Evolutionary conservation across 495 filamentous ascomycete genomes (phyloP), one percentile per base, ranked within the genome.

Genomic region (Thermochaetoides thermophila): DNA sequence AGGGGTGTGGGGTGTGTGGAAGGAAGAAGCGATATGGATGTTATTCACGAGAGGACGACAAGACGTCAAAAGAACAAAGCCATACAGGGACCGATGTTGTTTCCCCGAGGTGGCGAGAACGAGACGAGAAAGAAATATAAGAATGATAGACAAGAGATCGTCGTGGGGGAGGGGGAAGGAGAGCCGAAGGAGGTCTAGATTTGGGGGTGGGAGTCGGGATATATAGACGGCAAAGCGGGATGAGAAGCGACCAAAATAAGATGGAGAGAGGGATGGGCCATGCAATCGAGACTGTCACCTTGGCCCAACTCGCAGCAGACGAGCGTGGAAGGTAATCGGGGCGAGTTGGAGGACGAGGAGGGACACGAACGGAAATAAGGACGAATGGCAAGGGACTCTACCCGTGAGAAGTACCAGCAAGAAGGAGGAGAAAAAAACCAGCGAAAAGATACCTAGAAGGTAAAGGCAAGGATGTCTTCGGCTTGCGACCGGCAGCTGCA

Each of bases 11-110:
- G n/a, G n/a, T n/a, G n/a, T n/a, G n/a, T n/a, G n/a, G n/a, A n/a
- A n/a, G n/a, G n/a, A n/a, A n/a, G n/a, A n/a, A n/a, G n/a, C n/a
- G n/a, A n/a, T n/a, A n/a, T n/a, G 39, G 38, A 24, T 34, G 33
- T 27, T 52, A 40, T 42, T 47, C 33, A 49, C 34, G 38, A 28
- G 16, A 23, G 40, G 39, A 45, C 27, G 43, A 29, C 34, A 20
- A 40, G 32, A 29, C 15, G 20, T 43, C 39, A 61, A 56, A 48
- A 49, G 58, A 61, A 57, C 48, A 53, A 60, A 55, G 50, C 53
- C 56, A 61, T 61, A 41, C 34, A 38, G 28, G 38, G 37, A 48
- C 47, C 45, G 45, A 53, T 49, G 52, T 54, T 52, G 34, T 50
- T 49, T 39, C 42, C 38, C 32, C 44, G 42, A 40, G 47, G n/a